Conservation (phyloP, 306 rosid genomes). For the Prunus kanzakura region DNA sequence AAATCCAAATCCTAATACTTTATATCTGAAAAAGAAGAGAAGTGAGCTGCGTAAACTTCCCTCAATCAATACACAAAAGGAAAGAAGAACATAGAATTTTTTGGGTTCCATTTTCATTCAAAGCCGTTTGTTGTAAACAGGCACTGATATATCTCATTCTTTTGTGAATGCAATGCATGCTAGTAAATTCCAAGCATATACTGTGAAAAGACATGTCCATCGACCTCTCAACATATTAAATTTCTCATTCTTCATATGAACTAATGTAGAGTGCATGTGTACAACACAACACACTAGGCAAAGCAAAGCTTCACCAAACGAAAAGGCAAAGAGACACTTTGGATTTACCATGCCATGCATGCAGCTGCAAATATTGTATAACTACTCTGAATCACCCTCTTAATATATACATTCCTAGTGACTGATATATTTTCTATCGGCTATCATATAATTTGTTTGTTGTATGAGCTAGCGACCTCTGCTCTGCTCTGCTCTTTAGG, state of each 20-base stretch:
- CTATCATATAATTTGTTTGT: neutral
- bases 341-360: slow-evolving; percentile 35
- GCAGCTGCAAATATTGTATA: neutral
- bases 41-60: neutral
- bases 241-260: slow-evolving; percentile 23
- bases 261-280: neutral
- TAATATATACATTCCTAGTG: neutral
- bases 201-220: slow-evolving; percentile 30
- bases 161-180: neutral
- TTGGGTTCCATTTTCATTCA: too few relatives aligned
- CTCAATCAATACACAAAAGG: too few relatives aligned
- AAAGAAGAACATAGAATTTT: too few relatives aligned
- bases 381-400: slow-evolving; percentile 8
- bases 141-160: slow-evolving; percentile 22
- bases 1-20: too few relatives aligned
- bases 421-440: neutral
- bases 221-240: slow-evolving; percentile 6
- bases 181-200: slow-evolving; percentile 45
- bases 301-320: slow-evolving; percentile 9
- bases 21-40: neutral
- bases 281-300: neutral
- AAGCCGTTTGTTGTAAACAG: neutral
- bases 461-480: neutral
- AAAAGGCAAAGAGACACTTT: slow-evolving; percentile 37
- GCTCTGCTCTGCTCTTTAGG: slow-evolving; percentile 3